Percentiles rank a stretch among this genome's conserved stretches.
Conservation (phyloP, 2,329 filamentous ascomycete species). For the Colletotrichum neosansevieriae region DNA sequence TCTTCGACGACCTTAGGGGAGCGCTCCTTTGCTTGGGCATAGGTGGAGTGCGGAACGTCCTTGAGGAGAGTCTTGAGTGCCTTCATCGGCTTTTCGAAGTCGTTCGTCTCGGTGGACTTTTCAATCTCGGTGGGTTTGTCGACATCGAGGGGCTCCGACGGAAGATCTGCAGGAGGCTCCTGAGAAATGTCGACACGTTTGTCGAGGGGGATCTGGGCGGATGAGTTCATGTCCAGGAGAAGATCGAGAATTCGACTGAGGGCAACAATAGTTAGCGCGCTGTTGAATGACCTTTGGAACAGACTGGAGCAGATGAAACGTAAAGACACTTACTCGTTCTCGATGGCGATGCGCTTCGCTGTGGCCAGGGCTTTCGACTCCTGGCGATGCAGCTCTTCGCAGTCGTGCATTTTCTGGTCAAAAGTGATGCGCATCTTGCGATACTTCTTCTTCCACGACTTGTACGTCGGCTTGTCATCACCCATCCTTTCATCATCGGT, state of each 20-base stretch:
- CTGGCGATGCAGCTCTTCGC: constrained; percentile 83
- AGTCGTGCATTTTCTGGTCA: constrained; percentile 81
- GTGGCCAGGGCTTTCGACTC: constrained; percentile 85
- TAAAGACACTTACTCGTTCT: constrained; percentile 83
- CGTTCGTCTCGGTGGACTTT: constrained; percentile 45
- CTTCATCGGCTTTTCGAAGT: constrained; percentile 61
- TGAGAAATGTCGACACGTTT: constrained; percentile 79
- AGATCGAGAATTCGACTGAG: constrained; percentile 87
- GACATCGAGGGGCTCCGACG: constrained; percentile 48
- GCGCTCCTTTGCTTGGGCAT: constrained; percentile 69
- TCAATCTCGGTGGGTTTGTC: constrained; percentile 42
- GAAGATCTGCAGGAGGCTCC: constrained; percentile 56
- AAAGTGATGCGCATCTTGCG: constrained; percentile 88
- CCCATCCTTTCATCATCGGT: constrained; percentile 50
- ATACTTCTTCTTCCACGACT: constrained; percentile 92
- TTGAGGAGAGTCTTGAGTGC: constrained; percentile 63
- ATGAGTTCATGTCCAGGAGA: constrained; percentile 89
- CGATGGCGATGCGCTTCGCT: constrained; percentile 85
- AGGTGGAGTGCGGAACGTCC: constrained; percentile 65
- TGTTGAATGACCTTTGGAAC: not conserved
- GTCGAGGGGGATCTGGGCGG: constrained; percentile 79
- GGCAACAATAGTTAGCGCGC: constrained; percentile 3
- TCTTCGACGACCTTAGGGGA: constrained; percentile 69
- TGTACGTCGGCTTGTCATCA: constrained; percentile 67
- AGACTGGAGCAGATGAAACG: constrained; percentile 28